Base-by-base conservation (phyloP, 2,329 filamentous ascomycete species). In the Fusarium liriodendri region DNA sequence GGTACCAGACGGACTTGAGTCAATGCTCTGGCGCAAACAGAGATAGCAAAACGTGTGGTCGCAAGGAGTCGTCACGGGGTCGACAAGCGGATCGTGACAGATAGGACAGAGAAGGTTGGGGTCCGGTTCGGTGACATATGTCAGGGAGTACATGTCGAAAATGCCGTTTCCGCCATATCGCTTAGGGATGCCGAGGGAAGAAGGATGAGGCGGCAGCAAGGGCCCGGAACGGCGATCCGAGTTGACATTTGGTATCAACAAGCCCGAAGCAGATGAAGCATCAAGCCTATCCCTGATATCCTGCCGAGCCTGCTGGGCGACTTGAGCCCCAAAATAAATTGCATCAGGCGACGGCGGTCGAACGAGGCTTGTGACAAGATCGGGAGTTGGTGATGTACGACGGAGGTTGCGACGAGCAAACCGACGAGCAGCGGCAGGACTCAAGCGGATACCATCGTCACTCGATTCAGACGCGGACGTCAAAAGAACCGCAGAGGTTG, bases 11-110 rank as follows among this genome's bases (percentile, higher is more conserved):
- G 83, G 83, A 50, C 83, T 84, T 3, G 82, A 83, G 13, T 82
- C 78, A 55, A 84, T 83, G 74, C 83, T 83, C 35, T 83, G 78
- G 32, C 83, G 82, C 60, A 92, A 83, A 77, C 91, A 93, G 6
- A 84, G 83, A 61, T 87, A 86, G 76, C 91, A 93, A 78, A 93
- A 93, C 14, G 89, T 90, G 79, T 93, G 91, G 67, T 91, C 89
- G 80, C 91, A 93, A 9, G 84, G 83, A 1, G 90, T 92, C 47
- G 90, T 90, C 57, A 90, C 84, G 0, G 91, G 90, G 16, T 88
- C 85, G 57, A 92, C 83, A 47, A 92, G 85, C 4, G 91, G 88
- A 13, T 89, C 86, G 74, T 89, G 89, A 81, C 91, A 93, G 69
- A 90, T 87, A 5, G 87, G 87, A 60, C 85, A 87, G 64, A 89